phyloP scores from a whole-genome alignment of 805 yeast genomes.

The Kluyveromyces starmeri region DNA sequence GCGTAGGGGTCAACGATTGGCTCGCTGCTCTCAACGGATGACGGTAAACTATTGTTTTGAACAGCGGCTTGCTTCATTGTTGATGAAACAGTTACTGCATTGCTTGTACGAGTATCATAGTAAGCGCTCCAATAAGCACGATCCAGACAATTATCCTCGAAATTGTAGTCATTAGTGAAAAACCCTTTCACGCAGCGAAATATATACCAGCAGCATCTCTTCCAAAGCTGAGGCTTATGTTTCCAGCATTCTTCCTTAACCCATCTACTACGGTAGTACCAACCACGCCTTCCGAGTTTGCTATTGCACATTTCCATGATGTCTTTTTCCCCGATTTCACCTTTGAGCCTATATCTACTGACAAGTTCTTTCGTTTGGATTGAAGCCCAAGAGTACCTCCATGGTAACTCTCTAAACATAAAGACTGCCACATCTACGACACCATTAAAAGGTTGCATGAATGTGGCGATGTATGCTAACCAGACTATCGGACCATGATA shows the following conservation, averaged over 20 bases:
- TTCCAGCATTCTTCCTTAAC: conserved; percentile 21
- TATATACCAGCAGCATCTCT: conserved; percentile 20
- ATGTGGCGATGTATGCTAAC: conserved; percentile 60
- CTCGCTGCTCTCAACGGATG: conserved; percentile 6
- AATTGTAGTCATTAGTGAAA: conserved; percentile 10
- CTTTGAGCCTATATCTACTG: conserved; percentile 17
- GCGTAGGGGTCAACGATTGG: conserved; percentile 1
- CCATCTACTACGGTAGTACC: conserved; percentile 27
- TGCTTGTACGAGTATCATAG: conserved; percentile 7
- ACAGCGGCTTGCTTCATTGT: not conserved
- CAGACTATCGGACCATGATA: conserved; percentile 47
- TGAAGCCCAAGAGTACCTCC: conserved; percentile 41
- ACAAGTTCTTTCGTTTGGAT: conserved; percentile 17
- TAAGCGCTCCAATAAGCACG: conserved; percentile 17
- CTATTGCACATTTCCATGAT: conserved; percentile 18
- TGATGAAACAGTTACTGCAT: not conserved
- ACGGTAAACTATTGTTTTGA: conserved; percentile 1
- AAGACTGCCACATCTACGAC: conserved; percentile 70
- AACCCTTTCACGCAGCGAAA: conserved; percentile 15
- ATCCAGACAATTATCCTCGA: conserved; percentile 23
- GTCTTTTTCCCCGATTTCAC: conserved; percentile 21
- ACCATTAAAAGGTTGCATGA: conserved; percentile 75
- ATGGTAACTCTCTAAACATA: conserved; percentile 68
- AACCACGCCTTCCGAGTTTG: conserved; percentile 23
- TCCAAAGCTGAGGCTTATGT: conserved; percentile 18